Base-by-base conservation (phyloP, 441 rosid species). In the Syzygium syzygioides region DNA sequence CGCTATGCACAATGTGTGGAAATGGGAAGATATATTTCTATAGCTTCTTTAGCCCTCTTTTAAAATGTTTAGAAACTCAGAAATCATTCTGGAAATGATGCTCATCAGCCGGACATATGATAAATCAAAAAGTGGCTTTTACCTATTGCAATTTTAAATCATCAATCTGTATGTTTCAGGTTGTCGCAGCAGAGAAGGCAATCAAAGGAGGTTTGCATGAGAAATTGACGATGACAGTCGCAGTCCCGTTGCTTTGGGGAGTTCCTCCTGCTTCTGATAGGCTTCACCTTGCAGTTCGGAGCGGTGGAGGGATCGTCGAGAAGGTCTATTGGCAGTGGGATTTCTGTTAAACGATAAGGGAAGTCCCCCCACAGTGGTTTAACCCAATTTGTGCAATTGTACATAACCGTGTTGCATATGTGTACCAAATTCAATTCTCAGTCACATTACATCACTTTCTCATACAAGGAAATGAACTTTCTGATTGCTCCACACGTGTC, bases 181-280 rank as follows among this genome's bases (percentile, higher is more conserved):
- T 96, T 79, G 98, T 97, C 84, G 93, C 94, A 54, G 94, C 98
- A 0, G 96, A 96, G 93, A 97, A 93, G 92, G 99, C 95, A 85
- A 93, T 89, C 91, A 96, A 94, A 90, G 95, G 97, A 2, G 97
- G 98, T 83, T 91, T 96, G 92, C 97, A 96, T 30, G 99, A 97
- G 93, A 96, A 96, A 93, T 93, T 97, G 86, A 96, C 94, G 17
- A 97, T 95, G 99, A 94, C 94, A 2, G 99, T 97, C 26, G 98
- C 99, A 2, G 99, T 97, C 88, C 99, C 97, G 30, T 95, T 95
- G 89, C 98, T 97, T 1, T 97, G 99, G 98, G 99, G 99, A 0
- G 98, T 96, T 85, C 99, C 99, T 86, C 98, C 99, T 11, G 98
- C 97, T 86, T 95, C 99, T 3, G 99, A 97, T 88, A 96, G 96